Evolutionary conservation across 805 yeast genomes (phyloP).

Genomic region (Candida alai): DNA sequence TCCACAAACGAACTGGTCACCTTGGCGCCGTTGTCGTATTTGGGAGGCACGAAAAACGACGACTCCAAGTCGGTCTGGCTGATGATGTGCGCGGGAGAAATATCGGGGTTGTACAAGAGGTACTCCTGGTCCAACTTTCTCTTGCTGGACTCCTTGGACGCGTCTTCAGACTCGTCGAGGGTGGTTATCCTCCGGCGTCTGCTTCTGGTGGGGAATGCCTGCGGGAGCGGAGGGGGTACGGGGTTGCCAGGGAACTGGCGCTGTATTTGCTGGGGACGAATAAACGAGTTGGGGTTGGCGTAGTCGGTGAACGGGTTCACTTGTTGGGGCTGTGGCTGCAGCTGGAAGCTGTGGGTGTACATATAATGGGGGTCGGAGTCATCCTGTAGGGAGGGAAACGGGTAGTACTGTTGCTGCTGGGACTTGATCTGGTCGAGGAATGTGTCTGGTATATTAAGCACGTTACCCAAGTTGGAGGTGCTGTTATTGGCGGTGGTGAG

Average conservation of each 20-base stretch:
- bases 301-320: slow-evolving; percentile 36
- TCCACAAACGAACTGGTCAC: slow-evolving; percentile 12
- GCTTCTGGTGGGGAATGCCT: slow-evolving; percentile 10
- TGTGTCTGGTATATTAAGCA: slow-evolving; percentile 30
- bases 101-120: slow-evolving; percentile 37
- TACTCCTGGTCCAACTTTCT: slow-evolving; percentile 28
- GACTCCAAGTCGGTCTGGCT: slow-evolving; percentile 16
- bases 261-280: slow-evolving; percentile 11
- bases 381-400: slow-evolving; percentile 1
- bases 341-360: not conserved
- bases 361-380: not conserved
- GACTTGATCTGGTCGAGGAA: slow-evolving; percentile 15
- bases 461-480: slow-evolving; percentile 21
- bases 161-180: slow-evolving; percentile 20
- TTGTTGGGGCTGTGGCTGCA: slow-evolving; percentile 3
- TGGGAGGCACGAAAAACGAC: slow-evolving; percentile 27
- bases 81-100: slow-evolving; percentile 38
- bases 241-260: slow-evolving; percentile 3
- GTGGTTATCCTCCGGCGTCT: slow-evolving; percentile 35
- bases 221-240: slow-evolving; percentile 11
- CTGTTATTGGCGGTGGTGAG: slow-evolving; percentile 6
- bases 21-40: slow-evolving; percentile 5
- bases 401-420: slow-evolving; percentile 8
- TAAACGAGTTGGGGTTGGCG: slow-evolving; percentile 35
- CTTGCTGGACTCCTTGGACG: slow-evolving; percentile 4